Base-by-base conservation (phyloP, 139 green algal genomes). In the Chlamydomonas schloesseri region DNA sequence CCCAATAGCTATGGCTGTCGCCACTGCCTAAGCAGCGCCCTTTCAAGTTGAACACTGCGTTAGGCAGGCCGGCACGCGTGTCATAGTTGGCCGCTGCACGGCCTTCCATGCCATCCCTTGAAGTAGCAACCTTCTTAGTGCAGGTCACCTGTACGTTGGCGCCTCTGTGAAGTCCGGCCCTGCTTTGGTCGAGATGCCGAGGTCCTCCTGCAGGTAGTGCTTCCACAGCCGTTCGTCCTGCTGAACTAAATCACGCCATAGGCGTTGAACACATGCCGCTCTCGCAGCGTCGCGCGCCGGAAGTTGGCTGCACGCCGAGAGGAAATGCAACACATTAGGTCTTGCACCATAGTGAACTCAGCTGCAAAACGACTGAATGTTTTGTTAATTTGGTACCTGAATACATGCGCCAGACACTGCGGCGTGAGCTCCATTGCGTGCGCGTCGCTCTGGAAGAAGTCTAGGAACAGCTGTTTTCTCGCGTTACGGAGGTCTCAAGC, bases 151-250 rank as follows among this genome's bases (percentile, higher is more conserved):
- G 64, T n/a, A 85, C 0, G 65, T 85, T 2, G 26, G 23, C n/a
- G 0, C 37, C 14, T 55, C 21, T 1, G 9, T 28, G 23, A 50
- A 67, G 26, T 77, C 79, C 11, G 68, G 65, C 13, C 79, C 79
- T 2, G 33, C 31, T 67, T 85, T 85, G 21, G 13, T 3, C 5
- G 47, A 29, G 5, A 84, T 37, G n/a, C 60, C 67, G 13, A 75
- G 50, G 21, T 88, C 84, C 9, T 57, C 73, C 0, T 4, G 8
- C 26, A 84, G 24, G 42, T 50, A 17, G n/a, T 72, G 74, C 17
- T 28, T n/a, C 84, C 84, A 88, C 0, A 88, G 65, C 1, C 72
- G 84, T 50, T 83, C 73, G 77, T 88, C 84, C 11, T 53, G 58
- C 23, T 28, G 5, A 5, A 85, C 29, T 4, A 85, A 47, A 8